These are phyloP conservation scores for Cladophialophora psammophila DNA, from an alignment of 2,329 filamentous ascomycete genomes.

Conservation along the genomic window DNA sequence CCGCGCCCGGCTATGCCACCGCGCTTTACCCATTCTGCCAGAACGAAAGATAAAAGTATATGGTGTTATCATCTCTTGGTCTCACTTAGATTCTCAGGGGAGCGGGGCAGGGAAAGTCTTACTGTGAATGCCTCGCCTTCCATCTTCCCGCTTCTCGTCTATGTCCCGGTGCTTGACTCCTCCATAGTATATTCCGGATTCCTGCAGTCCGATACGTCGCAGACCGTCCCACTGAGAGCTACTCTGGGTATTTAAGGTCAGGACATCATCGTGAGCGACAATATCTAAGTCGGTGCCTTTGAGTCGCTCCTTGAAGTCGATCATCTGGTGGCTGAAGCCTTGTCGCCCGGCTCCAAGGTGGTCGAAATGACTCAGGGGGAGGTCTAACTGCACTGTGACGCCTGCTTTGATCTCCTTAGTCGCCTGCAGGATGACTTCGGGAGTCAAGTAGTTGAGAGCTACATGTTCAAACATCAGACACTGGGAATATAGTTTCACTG, in stretches of 20 bases:
- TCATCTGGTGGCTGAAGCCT: slow-evolving; percentile 39
- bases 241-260: slow-evolving; percentile 29
- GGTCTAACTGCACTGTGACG: slow-evolving; percentile 33
- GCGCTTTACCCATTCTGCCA: slow-evolving; percentile 48
- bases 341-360: slow-evolving; percentile 45
- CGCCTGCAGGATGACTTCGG: slow-evolving; percentile 49
- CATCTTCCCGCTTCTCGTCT: background rate
- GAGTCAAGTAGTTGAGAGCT: slow-evolving; percentile 60
- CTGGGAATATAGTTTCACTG: background rate
- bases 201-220: slow-evolving; percentile 25
- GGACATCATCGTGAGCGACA: slow-evolving; percentile 26
- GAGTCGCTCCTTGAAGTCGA: slow-evolving; percentile 22
- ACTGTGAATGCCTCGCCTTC: slow-evolving; percentile 18
- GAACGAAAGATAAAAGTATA: background rate
- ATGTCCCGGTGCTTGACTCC: slow-evolving; percentile 24
- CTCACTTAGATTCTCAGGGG: background rate
- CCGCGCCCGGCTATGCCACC: slow-evolving; percentile 54
- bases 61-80: background rate
- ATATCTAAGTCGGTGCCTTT: background rate
- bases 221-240: slow-evolving; percentile 32
- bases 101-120: background rate
- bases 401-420: slow-evolving; percentile 53
- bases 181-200: slow-evolving; percentile 9
- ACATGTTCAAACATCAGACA: background rate
- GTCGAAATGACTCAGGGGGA: slow-evolving; percentile 47